Evolutionary conservation across 345 rosid genomes (phyloP).

Genomic region (Populus deltoides): DNA sequence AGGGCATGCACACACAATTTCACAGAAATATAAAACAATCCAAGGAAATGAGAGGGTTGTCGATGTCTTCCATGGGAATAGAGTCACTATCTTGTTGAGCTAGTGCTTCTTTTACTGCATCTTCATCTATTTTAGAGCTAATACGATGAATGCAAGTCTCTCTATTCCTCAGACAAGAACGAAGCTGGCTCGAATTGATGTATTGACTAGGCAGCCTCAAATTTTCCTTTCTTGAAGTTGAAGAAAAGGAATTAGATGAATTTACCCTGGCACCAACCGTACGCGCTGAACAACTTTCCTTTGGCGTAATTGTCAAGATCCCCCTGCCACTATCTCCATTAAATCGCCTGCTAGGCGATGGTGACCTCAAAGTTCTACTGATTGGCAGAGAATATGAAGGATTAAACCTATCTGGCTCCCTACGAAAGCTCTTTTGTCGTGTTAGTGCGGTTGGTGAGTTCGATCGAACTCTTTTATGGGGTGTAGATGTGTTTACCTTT

Average conservation of each 20-base stretch:
- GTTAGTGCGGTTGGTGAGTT: constrained; percentile 55
- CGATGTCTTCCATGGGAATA: constrained; percentile 49
- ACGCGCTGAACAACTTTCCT: constrained; percentile 36
- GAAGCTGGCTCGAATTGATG: constrained; percentile 17
- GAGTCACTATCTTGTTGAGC: constrained; percentile 29
- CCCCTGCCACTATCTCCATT: constrained; percentile 33
- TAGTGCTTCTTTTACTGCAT: constrained; percentile 36
- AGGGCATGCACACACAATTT: constrained; percentile 11
- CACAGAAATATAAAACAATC: constrained; percentile 92
- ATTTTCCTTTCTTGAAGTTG: constrained; percentile 34
- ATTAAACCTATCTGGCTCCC: constrained; percentile 32
- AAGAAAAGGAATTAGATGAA: constrained; percentile 26
- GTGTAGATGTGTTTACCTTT: constrained; percentile 28
- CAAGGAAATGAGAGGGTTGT: constrained; percentile 76
- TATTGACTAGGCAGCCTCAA: constrained; percentile 33
- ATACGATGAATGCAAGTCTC: constrained; percentile 58
- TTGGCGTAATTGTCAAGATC: constrained; percentile 10
- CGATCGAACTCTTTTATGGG: constrained; percentile 53
- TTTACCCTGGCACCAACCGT: constrained; percentile 26
- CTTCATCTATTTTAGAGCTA: constrained; percentile 52
- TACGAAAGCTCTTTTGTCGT: constrained; percentile 69
- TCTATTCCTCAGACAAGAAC: constrained; percentile 30
- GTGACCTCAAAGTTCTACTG: constrained; percentile 45
- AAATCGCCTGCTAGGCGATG: constrained; percentile 58
- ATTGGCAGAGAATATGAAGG: constrained; percentile 18